phyloP scores from a whole-genome alignment of 345 rosid species.

The Microcos paniculata region DNA sequence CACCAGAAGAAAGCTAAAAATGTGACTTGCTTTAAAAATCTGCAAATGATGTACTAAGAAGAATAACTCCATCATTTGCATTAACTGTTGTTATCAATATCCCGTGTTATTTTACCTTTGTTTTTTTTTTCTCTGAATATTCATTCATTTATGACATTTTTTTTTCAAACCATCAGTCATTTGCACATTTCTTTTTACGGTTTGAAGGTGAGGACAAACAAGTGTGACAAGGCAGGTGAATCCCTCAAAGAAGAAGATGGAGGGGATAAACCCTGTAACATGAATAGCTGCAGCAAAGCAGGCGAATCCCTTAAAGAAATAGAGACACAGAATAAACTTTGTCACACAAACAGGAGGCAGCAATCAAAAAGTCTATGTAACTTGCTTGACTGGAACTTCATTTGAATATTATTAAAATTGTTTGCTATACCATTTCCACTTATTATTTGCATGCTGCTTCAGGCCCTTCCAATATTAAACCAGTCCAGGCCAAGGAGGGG shows the following conservation, averaged over 20 bases:
- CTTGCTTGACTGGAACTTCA: constrained; percentile 5
- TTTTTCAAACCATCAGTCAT: too few species aligned
- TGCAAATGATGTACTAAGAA: constrained; percentile 32
- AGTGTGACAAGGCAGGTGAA: constrained; percentile 18
- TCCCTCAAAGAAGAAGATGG: constrained; percentile 21
- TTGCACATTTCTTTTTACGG: constrained; percentile 9
- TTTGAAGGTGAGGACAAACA: constrained; percentile 35
- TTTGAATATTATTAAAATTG: not conserved
- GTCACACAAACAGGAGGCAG: constrained; percentile 34
- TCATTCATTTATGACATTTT: too few species aligned
- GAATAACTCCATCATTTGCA: constrained; percentile 1
- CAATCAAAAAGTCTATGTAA: constrained; percentile 26
- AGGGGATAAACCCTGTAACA: constrained; percentile 28
- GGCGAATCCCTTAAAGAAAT: constrained; percentile 18
- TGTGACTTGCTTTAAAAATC: constrained; percentile 19
- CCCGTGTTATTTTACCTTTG: constrained; percentile 13
- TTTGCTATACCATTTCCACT: not conserved
- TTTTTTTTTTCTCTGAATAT: too few species aligned
- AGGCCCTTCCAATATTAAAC: not conserved
- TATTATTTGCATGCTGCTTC: constrained; percentile 3
- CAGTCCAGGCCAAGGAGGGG: not conserved
- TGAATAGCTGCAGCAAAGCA: constrained; percentile 24
- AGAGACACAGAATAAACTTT: constrained; percentile 23
- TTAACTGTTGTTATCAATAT: constrained; percentile 12
- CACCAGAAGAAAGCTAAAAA: constrained; percentile 35